These are phyloP conservation scores for Silybum marianum DNA, from an alignment of 129 eudicot species.

Conservation along the genomic window DNA sequence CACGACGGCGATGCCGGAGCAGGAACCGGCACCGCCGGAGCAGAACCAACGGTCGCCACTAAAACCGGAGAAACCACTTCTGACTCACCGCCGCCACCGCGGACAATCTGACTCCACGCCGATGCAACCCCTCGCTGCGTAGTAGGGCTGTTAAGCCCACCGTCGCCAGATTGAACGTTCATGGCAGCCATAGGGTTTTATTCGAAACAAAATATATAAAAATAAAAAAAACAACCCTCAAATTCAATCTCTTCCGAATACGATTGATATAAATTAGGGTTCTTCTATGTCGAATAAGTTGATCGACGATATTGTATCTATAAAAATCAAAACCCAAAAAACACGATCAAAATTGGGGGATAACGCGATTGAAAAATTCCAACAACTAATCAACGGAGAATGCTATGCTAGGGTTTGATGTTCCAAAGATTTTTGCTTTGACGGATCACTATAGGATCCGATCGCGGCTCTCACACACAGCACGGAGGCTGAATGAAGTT, in stretches of 20 bases:
- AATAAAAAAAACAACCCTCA: background rate
- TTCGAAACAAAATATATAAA: background rate
- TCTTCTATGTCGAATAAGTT: constrained; percentile 25
- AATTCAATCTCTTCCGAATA: constrained; percentile 17
- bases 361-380: background rate
- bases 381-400: constrained; percentile 34
- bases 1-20: constrained; percentile 37
- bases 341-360: constrained; percentile 26
- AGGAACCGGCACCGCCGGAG: constrained; percentile 25
- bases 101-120: constrained; percentile 56
- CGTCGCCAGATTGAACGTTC: constrained; percentile 37
- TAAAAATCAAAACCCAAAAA: constrained; percentile 15
- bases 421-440: constrained; percentile 32
- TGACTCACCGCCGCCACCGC: constrained; percentile 43
- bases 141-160: constrained; percentile 26
- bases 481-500: constrained; percentile 42
- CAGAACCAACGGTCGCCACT: constrained; percentile 14
- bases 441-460: constrained; percentile 36
- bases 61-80: constrained; percentile 20
- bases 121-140: constrained; percentile 36
- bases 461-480: constrained; percentile 37
- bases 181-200: constrained; percentile 44
- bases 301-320: constrained; percentile 16
- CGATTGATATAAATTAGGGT: constrained; percentile 34
- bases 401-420: constrained; percentile 37